Evolutionary conservation across 108 stramenopile species (phyloP).

Genomic region (Cyclotella kingstonii): DNA sequence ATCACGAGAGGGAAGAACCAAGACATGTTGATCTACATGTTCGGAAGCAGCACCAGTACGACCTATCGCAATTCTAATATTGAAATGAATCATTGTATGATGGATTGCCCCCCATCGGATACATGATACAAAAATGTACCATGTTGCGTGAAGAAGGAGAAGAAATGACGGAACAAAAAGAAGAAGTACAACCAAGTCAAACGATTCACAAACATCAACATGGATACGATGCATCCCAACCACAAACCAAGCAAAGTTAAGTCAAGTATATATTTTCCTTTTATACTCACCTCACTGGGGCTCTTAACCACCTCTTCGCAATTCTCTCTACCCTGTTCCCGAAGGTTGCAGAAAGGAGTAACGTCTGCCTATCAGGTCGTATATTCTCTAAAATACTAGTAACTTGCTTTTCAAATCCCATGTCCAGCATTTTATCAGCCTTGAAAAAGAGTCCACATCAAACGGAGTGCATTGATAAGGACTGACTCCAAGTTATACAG

Average conservation of each 20-base stretch:
- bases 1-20: slow-evolving; percentile 57
- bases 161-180: too few species aligned
- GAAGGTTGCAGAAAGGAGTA: slow-evolving; percentile 75
- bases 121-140: neutral
- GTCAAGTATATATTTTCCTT: neutral
- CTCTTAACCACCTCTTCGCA: slow-evolving; percentile 61
- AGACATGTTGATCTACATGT: slow-evolving; percentile 77
- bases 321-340: slow-evolving; percentile 53
- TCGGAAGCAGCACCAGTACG: slow-evolving; percentile 67
- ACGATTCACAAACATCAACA: too few species aligned
- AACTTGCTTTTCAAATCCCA: slow-evolving; percentile 91
- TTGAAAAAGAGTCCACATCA: neutral
- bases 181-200: too few species aligned
- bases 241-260: too few species aligned
- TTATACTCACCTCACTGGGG: slow-evolving; percentile 53
- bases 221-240: too few species aligned
- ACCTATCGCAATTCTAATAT: slow-evolving; percentile 59
- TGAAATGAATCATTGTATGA: neutral
- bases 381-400: slow-evolving; percentile 70
- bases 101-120: slow-evolving; percentile 4
- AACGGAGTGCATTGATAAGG: neutral
- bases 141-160: neutral
- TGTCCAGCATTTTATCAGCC: slow-evolving; percentile 15
- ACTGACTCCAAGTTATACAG: neutral
- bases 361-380: slow-evolving; percentile 78